A percentile compares a stretch with the other conserved stretches of the same genome.
Evolutionary conservation across 192 early-diverging fungal species (phyloP).

Genomic region (Coemansia sp.): DNA sequence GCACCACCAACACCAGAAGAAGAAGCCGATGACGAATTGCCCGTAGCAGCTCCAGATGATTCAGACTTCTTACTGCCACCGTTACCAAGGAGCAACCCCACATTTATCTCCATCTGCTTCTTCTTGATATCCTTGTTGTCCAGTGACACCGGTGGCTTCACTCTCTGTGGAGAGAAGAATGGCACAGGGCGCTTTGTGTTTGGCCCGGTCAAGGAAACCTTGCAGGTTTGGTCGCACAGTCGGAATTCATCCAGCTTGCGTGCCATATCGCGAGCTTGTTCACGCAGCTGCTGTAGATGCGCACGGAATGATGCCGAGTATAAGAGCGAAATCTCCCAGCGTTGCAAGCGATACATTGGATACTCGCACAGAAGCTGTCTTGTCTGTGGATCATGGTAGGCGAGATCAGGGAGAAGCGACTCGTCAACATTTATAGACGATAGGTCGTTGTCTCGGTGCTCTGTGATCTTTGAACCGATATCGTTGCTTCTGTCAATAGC

Average conservation of each 20-base stretch:
- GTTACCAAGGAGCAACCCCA: slow-evolving; percentile 35
- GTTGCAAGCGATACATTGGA: slow-evolving; percentile 44
- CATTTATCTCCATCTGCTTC: slow-evolving; percentile 46
- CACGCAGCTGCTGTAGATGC: slow-evolving; percentile 33
- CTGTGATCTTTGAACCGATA: neutral
- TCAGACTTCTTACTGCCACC: slow-evolving; percentile 1
- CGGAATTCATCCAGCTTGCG: slow-evolving; percentile 30
- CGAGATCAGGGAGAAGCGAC: slow-evolving; percentile 23
- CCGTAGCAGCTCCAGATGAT: too few relatives aligned
- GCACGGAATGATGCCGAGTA: slow-evolving; percentile 39
- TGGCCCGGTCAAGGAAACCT: slow-evolving; percentile 1
- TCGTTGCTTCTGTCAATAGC: neutral
- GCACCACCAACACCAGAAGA: neutral
- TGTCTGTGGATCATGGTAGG: slow-evolving; percentile 43
- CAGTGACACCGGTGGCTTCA: slow-evolving; percentile 26
- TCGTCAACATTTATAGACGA: neutral
- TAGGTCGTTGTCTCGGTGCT: slow-evolving; percentile 18
- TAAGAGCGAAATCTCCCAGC: slow-evolving; percentile 46
- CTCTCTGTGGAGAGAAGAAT: slow-evolving; percentile 37
- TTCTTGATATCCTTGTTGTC: slow-evolving; percentile 47
- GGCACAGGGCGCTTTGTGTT: slow-evolving; percentile 37
- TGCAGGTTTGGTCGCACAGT: slow-evolving; percentile 31
- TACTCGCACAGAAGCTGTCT: slow-evolving; percentile 32
- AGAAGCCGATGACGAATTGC: slow-evolving; percentile 4
- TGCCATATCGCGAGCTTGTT: slow-evolving; percentile 27